phyloP scores from a whole-genome alignment of 352 stramenopile genomes.

The Globisporangium recalcitrans region DNA sequence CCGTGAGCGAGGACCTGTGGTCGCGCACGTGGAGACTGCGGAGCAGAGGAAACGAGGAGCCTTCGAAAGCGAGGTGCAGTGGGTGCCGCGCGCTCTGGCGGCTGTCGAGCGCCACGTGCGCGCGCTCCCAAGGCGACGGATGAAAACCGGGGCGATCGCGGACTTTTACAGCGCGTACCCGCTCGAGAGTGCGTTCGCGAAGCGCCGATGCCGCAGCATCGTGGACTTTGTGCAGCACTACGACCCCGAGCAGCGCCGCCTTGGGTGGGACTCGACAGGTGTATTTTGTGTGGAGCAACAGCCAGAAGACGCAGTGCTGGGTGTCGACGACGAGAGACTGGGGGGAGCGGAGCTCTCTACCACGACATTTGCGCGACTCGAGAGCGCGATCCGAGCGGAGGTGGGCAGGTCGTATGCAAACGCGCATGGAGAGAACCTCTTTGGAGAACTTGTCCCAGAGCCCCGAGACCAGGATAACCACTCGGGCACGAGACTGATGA shows the following conservation, averaged over 20 bases:
- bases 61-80: constrained; percentile 4
- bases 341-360: not conserved
- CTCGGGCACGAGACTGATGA: not conserved
- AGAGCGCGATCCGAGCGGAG: not conserved
- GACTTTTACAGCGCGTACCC: constrained; percentile 12
- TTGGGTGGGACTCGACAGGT: not conserved
- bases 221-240: constrained; percentile 11
- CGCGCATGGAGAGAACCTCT: not conserved
- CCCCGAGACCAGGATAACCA: too few relatives aligned
- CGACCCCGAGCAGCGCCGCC: not conserved
- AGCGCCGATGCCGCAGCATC: constrained; percentile 11
- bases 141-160: constrained; percentile 3
- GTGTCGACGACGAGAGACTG: not conserved
- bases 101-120: constrained; percentile 7
- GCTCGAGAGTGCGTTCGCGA: constrained; percentile 16
- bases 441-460: not conserved
- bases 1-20: not conserved
- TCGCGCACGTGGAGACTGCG: constrained; percentile 5
- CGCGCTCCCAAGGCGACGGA: not conserved
- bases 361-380: not conserved
- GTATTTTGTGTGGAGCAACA: not conserved
- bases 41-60: not conserved
- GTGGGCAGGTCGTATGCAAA: not conserved
- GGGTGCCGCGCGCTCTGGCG: constrained; percentile 3
- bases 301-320: not conserved